These are phyloP conservation scores for Cyanodermella asteris DNA, from an alignment of 2,329 filamentous ascomycete genomes.

Conservation along the genomic window DNA sequence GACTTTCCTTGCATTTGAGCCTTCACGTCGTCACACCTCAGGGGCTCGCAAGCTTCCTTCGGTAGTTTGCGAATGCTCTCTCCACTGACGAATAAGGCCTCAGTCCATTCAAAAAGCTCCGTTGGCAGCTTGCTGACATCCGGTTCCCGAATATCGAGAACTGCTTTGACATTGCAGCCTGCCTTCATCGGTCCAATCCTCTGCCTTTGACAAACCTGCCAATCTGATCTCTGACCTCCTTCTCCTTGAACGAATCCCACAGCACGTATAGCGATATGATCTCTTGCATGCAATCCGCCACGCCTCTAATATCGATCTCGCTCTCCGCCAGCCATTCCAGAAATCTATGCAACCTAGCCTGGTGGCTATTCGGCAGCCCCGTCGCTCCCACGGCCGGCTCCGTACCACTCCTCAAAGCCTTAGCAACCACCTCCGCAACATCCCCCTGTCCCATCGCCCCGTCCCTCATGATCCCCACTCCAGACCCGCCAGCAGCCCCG, in stretches of 20 bases:
- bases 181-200: constrained; percentile 31
- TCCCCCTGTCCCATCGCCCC: no score
- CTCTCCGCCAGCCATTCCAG: constrained; percentile 71
- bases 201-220: constrained; percentile 38
- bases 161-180: background rate
- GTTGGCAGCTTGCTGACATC: no score
- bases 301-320: constrained; percentile 59
- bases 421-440: no score
- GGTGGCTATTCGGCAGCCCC: constrained; percentile 15
- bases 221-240: constrained; percentile 41
- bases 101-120: no score
- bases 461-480: no score
- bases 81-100: no score
- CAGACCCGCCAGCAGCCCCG: no score
- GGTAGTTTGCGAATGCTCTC: no score
- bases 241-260: constrained; percentile 45
- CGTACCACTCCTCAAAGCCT: constrained; percentile 7
- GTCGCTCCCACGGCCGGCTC: constrained; percentile 9
- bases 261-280: constrained; percentile 72
- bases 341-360: constrained; percentile 41
- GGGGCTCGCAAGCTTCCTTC: no score
- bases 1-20: no score
- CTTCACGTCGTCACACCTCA: no score
- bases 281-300: constrained; percentile 80
- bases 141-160: no score